A percentile compares a stretch with the other conserved stretches of the same genome.
Conservation (phyloP, 805 yeast species). For the Saturnispora halmiae region DNA sequence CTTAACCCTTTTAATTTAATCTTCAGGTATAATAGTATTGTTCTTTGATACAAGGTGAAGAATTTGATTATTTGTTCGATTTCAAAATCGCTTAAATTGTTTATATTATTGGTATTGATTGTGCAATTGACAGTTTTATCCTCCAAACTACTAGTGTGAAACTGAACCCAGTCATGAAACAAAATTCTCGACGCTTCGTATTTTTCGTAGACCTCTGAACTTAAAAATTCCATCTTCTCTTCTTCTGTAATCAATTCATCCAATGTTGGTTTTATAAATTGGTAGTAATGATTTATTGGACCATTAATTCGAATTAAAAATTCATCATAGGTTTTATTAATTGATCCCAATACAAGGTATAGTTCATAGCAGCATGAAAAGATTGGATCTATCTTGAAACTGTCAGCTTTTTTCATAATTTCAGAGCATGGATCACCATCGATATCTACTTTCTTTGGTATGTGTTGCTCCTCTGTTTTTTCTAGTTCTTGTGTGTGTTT, state of each 20-base stretch:
- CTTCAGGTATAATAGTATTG: constrained; percentile 16
- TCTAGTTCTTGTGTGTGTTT: no score
- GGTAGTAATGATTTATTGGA: constrained; percentile 7
- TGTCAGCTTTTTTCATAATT: no score
- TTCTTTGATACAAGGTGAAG: constrained; percentile 19
- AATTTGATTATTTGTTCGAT: constrained; percentile 13
- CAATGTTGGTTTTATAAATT: constrained; percentile 5
- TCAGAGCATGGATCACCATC: no score
- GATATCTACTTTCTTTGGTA: no score
- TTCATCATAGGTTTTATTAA: constrained; percentile 14
- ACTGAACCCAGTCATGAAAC: constrained; percentile 23
- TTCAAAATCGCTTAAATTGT: constrained; percentile 3
- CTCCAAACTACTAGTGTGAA: constrained; percentile 11
- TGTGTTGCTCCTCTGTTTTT: no score
- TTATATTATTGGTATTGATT: constrained; percentile 8
- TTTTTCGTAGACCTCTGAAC: constrained; percentile 11
- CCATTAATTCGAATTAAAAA: constrained; percentile 9
- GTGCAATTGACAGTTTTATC: constrained; percentile 13
- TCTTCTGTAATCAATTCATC: constrained; percentile 8
- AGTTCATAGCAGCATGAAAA: constrained; percentile 18
- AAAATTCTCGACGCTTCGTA: constrained; percentile 17
- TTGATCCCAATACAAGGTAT: constrained; percentile 16
- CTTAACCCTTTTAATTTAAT: constrained; percentile 18
- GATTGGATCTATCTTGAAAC: constrained; percentile 11
- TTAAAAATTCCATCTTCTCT: constrained; percentile 10